These are phyloP conservation scores for Acacia crassicarpa DNA, from an alignment of 306 rosid species.

Conservation along the genomic window DNA sequence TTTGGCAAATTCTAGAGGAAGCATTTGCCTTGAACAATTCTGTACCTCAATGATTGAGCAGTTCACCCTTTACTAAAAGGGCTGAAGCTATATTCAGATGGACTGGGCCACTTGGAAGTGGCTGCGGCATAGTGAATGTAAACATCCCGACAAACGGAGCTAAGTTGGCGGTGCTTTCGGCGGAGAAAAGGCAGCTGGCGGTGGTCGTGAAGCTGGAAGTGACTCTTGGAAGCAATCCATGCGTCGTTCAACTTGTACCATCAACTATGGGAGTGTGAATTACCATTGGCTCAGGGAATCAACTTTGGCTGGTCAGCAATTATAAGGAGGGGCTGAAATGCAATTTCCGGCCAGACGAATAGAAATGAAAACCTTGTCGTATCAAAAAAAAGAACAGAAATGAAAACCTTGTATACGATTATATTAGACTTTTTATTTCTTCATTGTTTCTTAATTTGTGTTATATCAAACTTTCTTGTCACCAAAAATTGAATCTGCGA, in stretches of 20 bases:
- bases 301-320: conserved; percentile 62
- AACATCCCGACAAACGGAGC: conserved; percentile 99
- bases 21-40: conserved; percentile 91
- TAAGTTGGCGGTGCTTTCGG: conserved; percentile 97
- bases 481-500: no score
- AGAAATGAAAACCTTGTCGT: no score
- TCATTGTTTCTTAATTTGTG: no score
- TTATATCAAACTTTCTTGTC: no score
- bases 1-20: conserved; percentile 75
- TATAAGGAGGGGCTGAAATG: neutral
- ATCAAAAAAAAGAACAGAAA: no score
- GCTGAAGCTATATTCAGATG: conserved; percentile 82
- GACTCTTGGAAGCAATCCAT: conserved; percentile 98
- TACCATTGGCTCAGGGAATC: conserved; percentile 92
- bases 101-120: conserved; percentile 91
- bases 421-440: no score
- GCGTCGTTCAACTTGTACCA: conserved; percentile 97
- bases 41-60: conserved; percentile 97
- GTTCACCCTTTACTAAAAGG: conserved; percentile 80
- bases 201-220: conserved; percentile 99
- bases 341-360: no score
- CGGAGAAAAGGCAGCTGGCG: conserved; percentile 97
- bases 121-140: conserved; percentile 93
- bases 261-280: conserved; percentile 90
- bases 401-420: no score